Base-by-base conservation (phyloP, 352 stramenopile species). In the Pythium rishiriense region DNA sequence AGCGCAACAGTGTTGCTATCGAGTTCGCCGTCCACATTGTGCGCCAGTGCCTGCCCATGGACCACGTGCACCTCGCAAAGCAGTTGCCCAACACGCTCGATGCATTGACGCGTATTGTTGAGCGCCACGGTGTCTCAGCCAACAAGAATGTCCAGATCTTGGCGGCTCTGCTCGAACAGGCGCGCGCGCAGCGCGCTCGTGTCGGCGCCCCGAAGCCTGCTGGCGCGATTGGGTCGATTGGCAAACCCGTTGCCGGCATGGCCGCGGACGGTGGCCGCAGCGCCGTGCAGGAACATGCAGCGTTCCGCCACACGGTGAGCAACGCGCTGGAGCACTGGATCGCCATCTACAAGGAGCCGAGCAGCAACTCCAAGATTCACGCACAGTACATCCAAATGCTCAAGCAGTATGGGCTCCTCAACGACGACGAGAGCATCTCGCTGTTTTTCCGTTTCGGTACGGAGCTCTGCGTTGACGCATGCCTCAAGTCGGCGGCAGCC, bases 241-340 rank as follows among this genome's bases (percentile, higher is more conserved):
- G 76, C 33, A 71, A 72, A 58, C 55, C 65, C 41, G 41, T 25
- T 5, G n/a, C 3, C 25, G 41, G 41, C 17, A 19, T n/a, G 3
- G 49, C 21, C 47, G 26, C 29, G 6, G 58, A 75, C 5, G 83
- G n/a, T n/a, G n/a, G 87, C 29, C 76, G 78, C 11, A 76, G 71
- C 35, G 51, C 79, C 2, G 81, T 79, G 19, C 85, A 93, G 53
- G 85, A 93, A 53, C 83, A 92, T 39, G 84, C 86, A 42, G 83
- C 81, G 53, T 96, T 93, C 67, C 83, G 83, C 12, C 85, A 96
- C 71, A 96, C 87, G 0, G 85, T 96, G 29, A 93, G 81, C 75
- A 96, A 96, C 50, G 87, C 98, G 49, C 74, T 99, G 56, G 96
- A 99, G 61, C 90, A 98, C 74, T 99, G 98, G 98, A 98, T 99